Evolutionary conservation across 2,329 filamentous ascomycete genomes (phyloP), one percentile per base, ranked within the genome.

Genomic region (Colletotrichum orchidophilum): DNA sequence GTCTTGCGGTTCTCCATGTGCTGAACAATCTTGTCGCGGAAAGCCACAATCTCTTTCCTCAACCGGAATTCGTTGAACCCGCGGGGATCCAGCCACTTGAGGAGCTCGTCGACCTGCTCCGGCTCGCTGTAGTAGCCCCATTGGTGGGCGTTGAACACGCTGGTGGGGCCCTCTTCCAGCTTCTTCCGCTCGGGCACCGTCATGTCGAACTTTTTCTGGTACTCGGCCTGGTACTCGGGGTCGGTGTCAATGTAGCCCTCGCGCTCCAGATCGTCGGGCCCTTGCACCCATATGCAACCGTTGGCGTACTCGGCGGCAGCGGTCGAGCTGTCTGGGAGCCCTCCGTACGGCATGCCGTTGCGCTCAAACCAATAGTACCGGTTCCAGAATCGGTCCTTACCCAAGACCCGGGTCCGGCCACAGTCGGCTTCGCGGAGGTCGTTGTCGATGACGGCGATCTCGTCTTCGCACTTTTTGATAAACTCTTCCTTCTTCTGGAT

Each of bases 351-450:
- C 95, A 98, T 98, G 27, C 95, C 96, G 78, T 98, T 99, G 73
- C 96, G 92, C 82, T 99, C 96, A 80, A 98, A 98, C 96, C 96
- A 99, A 86, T 97, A 98, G 82, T 98, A 99, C 64, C 96, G 91
- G 81, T 99, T 98, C 91, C 96, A 97, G 86, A 97, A 99, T 54
- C 96, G 91, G 82, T 99, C 96, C 80, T 96, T 96, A 71, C 96
- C 96, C 29, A 99, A 87, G 21, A 96, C 91, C 73, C 94, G 92
- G 21, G 95, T 97, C 73, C 96, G 92, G 42, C 95, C 94, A 76
- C 96, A 97, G 81, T 98, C 94, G 50, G 95, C 95, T 82, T 98
- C 96, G 63, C 96, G 93, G 55, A 99, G 87, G 79, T 98, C 95
- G 76, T 97, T 95, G 76, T 98, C 96, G 62, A 97, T 90, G 35